phyloP scores from a whole-genome alignment of 148 eudicot genomes.

The Rhododendron ferrugineum region DNA sequence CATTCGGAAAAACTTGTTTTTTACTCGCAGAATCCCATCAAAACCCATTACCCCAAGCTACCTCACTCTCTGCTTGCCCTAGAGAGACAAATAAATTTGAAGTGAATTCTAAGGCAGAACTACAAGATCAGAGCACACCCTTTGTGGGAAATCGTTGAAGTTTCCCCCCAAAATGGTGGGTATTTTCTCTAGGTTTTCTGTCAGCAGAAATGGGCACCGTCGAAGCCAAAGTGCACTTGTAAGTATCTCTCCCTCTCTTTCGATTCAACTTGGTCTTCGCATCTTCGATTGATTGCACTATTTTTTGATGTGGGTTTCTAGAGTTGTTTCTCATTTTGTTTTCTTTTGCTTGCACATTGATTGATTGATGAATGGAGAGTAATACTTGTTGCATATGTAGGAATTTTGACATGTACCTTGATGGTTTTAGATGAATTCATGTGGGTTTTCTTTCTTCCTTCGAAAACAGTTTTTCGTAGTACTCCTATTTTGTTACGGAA shows the following conservation, averaged over 20 bases:
- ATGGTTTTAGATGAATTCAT: not conserved
- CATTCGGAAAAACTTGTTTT: not conserved
- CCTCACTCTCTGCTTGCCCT: not conserved
- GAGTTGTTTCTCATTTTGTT: not conserved
- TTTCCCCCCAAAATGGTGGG: constrained; percentile 39
- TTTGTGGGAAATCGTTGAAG: constrained; percentile 10
- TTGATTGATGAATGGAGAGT: not conserved
- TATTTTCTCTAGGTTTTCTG: constrained; percentile 46
- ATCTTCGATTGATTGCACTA: not conserved
- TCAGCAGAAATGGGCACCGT: constrained; percentile 33
- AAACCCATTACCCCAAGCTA: constrained; percentile 21
- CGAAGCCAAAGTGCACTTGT: constrained; percentile 44
- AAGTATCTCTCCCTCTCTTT: not conserved
- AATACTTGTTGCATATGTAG: not conserved
- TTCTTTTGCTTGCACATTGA: not conserved
- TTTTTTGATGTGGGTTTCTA: not conserved
- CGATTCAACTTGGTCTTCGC: not conserved
- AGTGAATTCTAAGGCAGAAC: not conserved
- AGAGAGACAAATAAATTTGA: not conserved
- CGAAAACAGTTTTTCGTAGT: not conserved
- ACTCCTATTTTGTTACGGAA: too few species aligned
- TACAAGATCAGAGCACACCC: not conserved
- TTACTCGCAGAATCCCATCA: constrained; percentile 15
- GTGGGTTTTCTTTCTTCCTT: not conserved
- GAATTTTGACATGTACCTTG: not conserved